Conservation (phyloP, 78 protist genomes). For the Dictyostelium firmibasis region DNA sequence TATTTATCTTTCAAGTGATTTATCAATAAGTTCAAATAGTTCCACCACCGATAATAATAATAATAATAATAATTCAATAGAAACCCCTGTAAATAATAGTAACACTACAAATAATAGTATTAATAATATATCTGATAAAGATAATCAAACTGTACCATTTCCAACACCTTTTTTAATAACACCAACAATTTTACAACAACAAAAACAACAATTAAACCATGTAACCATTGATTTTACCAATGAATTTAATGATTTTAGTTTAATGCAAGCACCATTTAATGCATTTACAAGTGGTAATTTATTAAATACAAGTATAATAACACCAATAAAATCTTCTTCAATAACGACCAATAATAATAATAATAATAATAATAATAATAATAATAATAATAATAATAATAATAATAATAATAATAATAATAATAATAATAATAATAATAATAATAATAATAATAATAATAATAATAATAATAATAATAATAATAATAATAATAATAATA, state of each 20-base stretch:
- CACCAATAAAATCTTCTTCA: neutral
- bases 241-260: neutral
- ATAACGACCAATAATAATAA: neutral
- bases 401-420: too few relatives aligned
- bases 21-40: neutral
- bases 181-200: neutral
- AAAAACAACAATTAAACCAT: neutral
- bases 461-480: too few relatives aligned
- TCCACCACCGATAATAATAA: neutral
- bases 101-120: neutral
- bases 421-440: too few relatives aligned
- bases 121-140: neutral
- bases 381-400: too few relatives aligned
- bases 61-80: neutral
- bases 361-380: too few relatives aligned
- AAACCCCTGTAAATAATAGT: neutral
- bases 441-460: too few relatives aligned
- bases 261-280: neutral
- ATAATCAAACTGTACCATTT: neutral
- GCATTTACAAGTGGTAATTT: neutral
- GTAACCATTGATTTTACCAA: neutral
- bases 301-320: neutral
- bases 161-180: neutral
- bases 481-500: too few relatives aligned
- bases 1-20: constrained; percentile 1